phyloP scores from a whole-genome alignment of 129 eudicot species.

The Heracleum sosnowskyi region DNA sequence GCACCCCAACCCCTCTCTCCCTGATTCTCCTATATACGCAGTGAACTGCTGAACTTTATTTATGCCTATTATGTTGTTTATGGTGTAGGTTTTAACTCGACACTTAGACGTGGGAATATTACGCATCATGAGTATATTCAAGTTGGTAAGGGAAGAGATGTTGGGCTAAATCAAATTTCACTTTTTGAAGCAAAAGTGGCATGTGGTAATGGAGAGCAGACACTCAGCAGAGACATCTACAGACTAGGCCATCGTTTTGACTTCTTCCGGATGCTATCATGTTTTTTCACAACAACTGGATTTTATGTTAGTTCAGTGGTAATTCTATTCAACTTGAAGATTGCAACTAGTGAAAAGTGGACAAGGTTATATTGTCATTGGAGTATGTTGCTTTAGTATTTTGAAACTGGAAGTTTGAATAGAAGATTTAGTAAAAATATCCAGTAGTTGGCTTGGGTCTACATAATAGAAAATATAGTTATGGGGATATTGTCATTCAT shows the following conservation, averaged over 20 bases:
- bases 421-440: no score
- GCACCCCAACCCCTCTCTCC: neutral
- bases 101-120: constrained; percentile 84
- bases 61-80: neutral
- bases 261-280: constrained; percentile 58
- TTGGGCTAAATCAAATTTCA: constrained; percentile 96
- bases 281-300: constrained; percentile 14
- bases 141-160: constrained; percentile 98
- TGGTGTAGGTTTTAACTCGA: constrained; percentile 81
- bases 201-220: constrained; percentile 99
- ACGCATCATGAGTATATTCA: constrained; percentile 98
- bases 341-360: neutral
- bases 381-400: no score
- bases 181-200: constrained; percentile 99
- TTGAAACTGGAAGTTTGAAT: no score
- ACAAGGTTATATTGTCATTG: neutral
- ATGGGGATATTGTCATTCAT: neutral
- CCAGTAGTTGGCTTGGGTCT: neutral
- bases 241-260: constrained; percentile 99
- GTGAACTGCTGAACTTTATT: neutral
- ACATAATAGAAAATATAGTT: neutral
- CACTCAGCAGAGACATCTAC: constrained; percentile 95
- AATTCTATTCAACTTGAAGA: constrained; percentile 13
- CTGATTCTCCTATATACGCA: neutral
- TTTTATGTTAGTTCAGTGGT: constrained; percentile 95